A percentile compares a stretch with the other conserved stretches of the same genome.
phyloP scores from a whole-genome alignment of 2,329 filamentous ascomycete species.

The Trichoderma sp. region DNA sequence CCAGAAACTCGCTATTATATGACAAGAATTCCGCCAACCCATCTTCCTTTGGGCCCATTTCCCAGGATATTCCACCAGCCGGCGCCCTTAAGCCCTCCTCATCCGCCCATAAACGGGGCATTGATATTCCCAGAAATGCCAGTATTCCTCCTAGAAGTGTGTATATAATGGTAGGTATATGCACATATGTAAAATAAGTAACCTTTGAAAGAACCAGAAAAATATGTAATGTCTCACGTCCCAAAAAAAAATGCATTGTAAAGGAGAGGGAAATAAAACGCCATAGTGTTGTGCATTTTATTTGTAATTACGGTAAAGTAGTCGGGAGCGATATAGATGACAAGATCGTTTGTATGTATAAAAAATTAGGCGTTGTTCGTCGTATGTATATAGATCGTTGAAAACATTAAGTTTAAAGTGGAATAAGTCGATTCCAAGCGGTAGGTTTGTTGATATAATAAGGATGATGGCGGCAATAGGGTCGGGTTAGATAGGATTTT shows the following conservation, averaged over 20 bases:
- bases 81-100: background rate
- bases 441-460: background rate
- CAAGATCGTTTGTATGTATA: background rate
- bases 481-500: background rate
- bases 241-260: background rate
- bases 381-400: background rate
- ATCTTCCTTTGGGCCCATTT: background rate
- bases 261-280: background rate
- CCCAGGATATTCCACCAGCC: background rate
- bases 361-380: constrained; percentile 3
- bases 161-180: background rate
- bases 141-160: background rate
- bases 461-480: background rate
- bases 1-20: background rate
- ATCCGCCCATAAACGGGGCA: background rate
- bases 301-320: background rate
- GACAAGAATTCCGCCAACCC: background rate
- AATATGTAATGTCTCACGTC: background rate
- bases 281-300: background rate
- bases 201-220: background rate
- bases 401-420: background rate
- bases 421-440: background rate
- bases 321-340: background rate
- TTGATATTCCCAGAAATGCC: background rate
- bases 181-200: background rate